phyloP scores from a whole-genome alignment of 176 grass and related monocot species.

The Pharus latifolius region DNA sequence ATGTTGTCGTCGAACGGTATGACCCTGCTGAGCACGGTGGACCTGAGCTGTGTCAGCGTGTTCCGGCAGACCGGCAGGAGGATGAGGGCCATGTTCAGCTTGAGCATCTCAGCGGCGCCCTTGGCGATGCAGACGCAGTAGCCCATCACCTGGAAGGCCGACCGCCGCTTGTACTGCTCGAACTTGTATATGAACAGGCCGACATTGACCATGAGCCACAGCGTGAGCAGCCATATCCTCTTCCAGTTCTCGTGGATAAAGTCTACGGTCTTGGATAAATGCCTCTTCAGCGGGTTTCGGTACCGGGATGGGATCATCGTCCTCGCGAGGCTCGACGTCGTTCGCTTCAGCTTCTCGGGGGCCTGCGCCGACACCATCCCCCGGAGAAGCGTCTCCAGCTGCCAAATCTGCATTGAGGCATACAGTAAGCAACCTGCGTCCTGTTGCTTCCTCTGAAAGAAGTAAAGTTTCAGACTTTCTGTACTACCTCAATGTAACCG shows the following conservation, averaged over 20 bases:
- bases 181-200: conserved; percentile 72
- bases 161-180: conserved; percentile 60
- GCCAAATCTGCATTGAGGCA: conserved; percentile 55
- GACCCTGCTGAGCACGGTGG: conserved; percentile 46
- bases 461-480: neutral
- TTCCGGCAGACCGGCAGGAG: conserved; percentile 90
- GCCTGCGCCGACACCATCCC: conserved; percentile 81
- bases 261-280: conserved; percentile 49
- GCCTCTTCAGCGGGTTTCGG: conserved; percentile 49
- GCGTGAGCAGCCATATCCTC: conserved; percentile 71
- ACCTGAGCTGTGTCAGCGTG: conserved; percentile 77
- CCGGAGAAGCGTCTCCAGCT: conserved; percentile 77
- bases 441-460: neutral
- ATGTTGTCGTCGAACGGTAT: conserved; percentile 97
- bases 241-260: conserved; percentile 95
- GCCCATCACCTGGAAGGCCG: conserved; percentile 91
- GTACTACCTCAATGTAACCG: conserved; percentile 88
- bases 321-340: conserved; percentile 64
- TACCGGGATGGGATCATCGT: conserved; percentile 80
- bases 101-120: conserved; percentile 87
- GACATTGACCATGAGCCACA: conserved; percentile 61
- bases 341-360: conserved; percentile 49
- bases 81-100: conserved; percentile 98
- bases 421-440: neutral
- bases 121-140: conserved; percentile 88